Conservation (phyloP, 768 basidiomycete genomes). For the Cystofilobasidium bisporidii region DNA sequence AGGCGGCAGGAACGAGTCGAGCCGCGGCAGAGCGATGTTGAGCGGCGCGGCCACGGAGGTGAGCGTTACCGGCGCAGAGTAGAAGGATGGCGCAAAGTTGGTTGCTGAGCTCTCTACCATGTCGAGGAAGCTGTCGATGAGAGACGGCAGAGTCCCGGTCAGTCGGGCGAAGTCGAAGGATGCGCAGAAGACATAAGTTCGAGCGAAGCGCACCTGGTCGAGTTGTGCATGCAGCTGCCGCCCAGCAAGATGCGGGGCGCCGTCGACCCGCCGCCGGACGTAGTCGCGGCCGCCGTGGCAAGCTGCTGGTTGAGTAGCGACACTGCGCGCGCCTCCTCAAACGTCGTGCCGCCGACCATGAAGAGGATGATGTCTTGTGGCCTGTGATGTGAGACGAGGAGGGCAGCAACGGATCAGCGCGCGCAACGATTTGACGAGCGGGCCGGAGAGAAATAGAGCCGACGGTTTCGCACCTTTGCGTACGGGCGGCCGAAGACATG, state of each 20-base stretch:
- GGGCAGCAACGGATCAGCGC: background rate
- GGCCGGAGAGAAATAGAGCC: no score
- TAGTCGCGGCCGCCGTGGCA: slow-evolving; percentile 43
- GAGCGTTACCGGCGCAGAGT: slow-evolving; percentile 28
- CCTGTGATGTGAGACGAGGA: slow-evolving; percentile 42
- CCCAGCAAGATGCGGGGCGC: slow-evolving; percentile 69
- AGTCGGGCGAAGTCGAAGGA: background rate
- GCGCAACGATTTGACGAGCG: no score
- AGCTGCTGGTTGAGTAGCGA: slow-evolving; percentile 76
- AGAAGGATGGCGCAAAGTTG: slow-evolving; percentile 41
- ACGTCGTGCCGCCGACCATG: slow-evolving; percentile 92
- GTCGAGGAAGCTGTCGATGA: slow-evolving; percentile 59
- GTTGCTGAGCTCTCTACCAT: slow-evolving; percentile 65
- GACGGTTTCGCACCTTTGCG: slow-evolving; percentile 47
- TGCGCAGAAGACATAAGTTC: background rate
- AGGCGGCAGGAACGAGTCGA: slow-evolving; percentile 54
- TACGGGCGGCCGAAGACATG: slow-evolving; percentile 44
- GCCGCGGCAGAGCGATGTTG: slow-evolving; percentile 35
- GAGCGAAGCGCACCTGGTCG: slow-evolving; percentile 63
- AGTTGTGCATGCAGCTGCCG: slow-evolving; percentile 92
- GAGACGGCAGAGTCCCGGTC: no score
- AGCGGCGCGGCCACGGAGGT: slow-evolving; percentile 20
- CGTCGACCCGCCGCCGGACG: background rate
- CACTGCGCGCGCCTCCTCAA: slow-evolving; percentile 82
- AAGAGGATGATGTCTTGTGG: slow-evolving; percentile 95